A percentile compares a stretch with the other conserved stretches of the same genome.
phyloP scores from a whole-genome alignment of 2,329 filamentous ascomycete species.

The Fusarium cyanostomum region DNA sequence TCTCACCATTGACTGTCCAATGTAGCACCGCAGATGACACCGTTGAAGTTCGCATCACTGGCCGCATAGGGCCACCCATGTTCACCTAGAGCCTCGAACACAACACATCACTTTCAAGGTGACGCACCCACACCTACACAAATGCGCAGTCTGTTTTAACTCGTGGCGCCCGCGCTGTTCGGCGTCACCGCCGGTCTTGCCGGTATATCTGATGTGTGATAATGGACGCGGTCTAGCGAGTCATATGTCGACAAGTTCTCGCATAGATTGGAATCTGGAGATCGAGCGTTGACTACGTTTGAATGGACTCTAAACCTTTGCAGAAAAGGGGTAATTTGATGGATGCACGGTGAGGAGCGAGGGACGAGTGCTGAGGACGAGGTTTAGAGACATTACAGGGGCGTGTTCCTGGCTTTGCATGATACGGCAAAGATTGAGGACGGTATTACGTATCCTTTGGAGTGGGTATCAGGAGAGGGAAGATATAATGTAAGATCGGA shows the following conservation, averaged over 20 bases:
- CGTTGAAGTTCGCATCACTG: constrained; percentile 56
- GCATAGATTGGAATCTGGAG: constrained; percentile 67
- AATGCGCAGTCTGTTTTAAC: constrained; percentile 59
- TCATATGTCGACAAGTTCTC: constrained; percentile 72
- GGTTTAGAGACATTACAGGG: constrained; percentile 57
- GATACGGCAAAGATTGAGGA: constrained; percentile 65
- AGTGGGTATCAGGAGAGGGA: constrained; percentile 61
- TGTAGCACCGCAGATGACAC: constrained; percentile 47
- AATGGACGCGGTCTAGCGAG: constrained; percentile 75
- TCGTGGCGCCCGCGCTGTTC: constrained; percentile 68
- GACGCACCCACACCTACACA: constrained; percentile 61
- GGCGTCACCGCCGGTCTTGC: constrained; percentile 63
- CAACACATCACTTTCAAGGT: constrained; percentile 64
- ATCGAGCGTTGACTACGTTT: constrained; percentile 59
- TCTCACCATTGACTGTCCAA: constrained; percentile 52
- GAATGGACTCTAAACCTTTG: constrained; percentile 71
- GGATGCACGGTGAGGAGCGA: constrained; percentile 66
- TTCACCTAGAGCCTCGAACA: constrained; percentile 68
- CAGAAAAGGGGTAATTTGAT: constrained; percentile 74
- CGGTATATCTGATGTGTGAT: constrained; percentile 56
- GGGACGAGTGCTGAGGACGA: constrained; percentile 53
- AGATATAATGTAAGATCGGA: constrained; percentile 68
- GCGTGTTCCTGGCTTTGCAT: constrained; percentile 65
- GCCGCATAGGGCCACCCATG: constrained; percentile 68
- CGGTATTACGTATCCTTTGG: constrained; percentile 66